phyloP scores from a whole-genome alignment of 345 rosid genomes.

The Arabidopsis arenosa region DNA sequence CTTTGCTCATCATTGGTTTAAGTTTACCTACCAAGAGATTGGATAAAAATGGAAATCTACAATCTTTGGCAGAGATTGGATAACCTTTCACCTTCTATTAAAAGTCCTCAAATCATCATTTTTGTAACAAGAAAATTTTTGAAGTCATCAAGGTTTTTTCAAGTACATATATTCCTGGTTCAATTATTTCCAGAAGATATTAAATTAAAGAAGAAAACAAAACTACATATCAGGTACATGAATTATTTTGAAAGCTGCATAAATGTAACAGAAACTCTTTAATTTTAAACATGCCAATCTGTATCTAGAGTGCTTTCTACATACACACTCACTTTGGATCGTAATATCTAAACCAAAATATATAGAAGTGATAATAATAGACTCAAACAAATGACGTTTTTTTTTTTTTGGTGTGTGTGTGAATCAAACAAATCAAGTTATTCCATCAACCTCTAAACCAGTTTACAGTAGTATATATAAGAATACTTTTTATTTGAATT shows the following conservation, averaged over 20 bases:
- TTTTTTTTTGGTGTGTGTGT: too few relatives aligned
- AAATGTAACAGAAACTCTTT: background rate
- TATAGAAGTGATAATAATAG: background rate
- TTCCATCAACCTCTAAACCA: background rate
- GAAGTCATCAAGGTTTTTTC: background rate
- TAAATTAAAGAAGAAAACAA: background rate
- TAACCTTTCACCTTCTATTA: background rate
- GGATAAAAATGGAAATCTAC: background rate
- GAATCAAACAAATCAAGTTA: background rate
- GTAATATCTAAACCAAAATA: background rate
- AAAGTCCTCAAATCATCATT: background rate
- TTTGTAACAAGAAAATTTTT: background rate
- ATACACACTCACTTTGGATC: background rate
- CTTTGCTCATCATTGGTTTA: background rate
- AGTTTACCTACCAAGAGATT: slow-evolving; percentile 14
- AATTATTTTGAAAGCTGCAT: background rate
- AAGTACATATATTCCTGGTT: background rate
- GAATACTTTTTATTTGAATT: background rate
- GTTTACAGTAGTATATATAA: background rate
- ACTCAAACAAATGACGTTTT: background rate
- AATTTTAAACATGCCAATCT: background rate
- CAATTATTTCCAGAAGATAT: background rate
- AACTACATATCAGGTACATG: background rate
- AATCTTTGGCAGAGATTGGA: slow-evolving; percentile 6
- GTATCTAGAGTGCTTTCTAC: background rate